Conservation (phyloP, 176 grass and related monocot species). For the Bromus sterilis region DNA sequence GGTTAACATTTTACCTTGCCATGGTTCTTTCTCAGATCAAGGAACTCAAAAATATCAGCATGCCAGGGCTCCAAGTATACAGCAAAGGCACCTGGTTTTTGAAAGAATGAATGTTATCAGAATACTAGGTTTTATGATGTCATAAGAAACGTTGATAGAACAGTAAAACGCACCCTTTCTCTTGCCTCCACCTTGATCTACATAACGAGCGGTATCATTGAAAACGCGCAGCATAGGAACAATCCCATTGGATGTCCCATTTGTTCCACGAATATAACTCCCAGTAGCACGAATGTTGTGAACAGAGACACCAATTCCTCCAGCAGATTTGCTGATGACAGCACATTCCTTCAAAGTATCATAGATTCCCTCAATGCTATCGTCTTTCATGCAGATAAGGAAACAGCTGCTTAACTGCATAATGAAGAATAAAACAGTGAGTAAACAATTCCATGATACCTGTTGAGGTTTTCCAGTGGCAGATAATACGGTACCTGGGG, state of each 20-base stretch:
- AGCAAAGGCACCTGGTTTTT: slow-evolving; percentile 80
- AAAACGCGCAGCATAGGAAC: slow-evolving; percentile 96
- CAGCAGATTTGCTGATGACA: slow-evolving; percentile 91
- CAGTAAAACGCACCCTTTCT: slow-evolving; percentile 58
- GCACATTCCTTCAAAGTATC: slow-evolving; percentile 96
- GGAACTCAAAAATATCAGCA: slow-evolving; percentile 96
- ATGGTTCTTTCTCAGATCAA: slow-evolving; percentile 94
- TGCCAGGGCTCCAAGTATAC: slow-evolving; percentile 96
- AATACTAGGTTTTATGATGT: background rate
- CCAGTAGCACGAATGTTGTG: slow-evolving; percentile 85
- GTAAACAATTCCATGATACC: background rate
- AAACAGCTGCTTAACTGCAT: slow-evolving; percentile 94
- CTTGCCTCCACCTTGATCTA: slow-evolving; percentile 98
- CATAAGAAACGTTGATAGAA: background rate
- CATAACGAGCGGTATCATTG: slow-evolving; percentile 95
- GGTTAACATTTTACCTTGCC: slow-evolving; percentile 62
- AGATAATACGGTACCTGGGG: slow-evolving; percentile 52
- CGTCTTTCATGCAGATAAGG: slow-evolving; percentile 97
- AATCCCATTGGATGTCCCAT: slow-evolving; percentile 89
- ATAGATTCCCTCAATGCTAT: slow-evolving; percentile 97
- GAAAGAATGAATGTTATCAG: background rate
- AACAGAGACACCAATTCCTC: slow-evolving; percentile 90
- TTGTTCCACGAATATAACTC: slow-evolving; percentile 89
- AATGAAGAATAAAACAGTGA: background rate
- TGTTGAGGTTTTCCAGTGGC: background rate